Evolutionary conservation across 2,329 filamentous ascomycete genomes (phyloP), one percentile per base, ranked within the genome.

Genomic region (Westerdykella ornata): DNA sequence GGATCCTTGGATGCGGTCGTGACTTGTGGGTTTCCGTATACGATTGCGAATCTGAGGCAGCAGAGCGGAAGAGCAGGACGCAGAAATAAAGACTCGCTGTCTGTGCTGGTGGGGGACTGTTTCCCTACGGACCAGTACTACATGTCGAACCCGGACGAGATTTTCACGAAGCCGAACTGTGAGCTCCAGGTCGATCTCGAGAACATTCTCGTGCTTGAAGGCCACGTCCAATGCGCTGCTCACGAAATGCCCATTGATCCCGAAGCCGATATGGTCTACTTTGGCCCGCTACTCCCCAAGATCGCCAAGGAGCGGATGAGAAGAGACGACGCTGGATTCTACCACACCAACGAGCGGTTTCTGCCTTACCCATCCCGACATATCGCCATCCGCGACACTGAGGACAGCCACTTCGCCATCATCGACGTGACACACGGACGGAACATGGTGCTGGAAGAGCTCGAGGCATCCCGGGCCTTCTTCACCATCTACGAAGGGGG

Each of bases 401-500:
- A 85, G 65, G 87, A 96, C 45, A 82, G 86, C n/a, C 85, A 94
- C 59, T 96, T 96, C 61, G 90, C 92, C 17, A 85, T 98, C 38
- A 79, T 98, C 39, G 88, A 98, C 68, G 83, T 84, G 12, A 92
- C 87, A 0, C 79, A 92, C 51, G 82, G 82, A 18, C 79, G 80
- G 41, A 97, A 97, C 59, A 71, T 82, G 0, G 85, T 98, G 0
- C 75, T 98, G 1, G 92, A 98, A 70, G 89, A 97, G 67, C 76
- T 98, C n/a, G 92, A 97, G 67, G 87, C 88, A 1, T 92, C 85
- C 1, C 81, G 92, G n/a, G 90, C 90, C 1, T 90, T 88, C 52
- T 97, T 95, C 66, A 95, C 88, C 1, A 78, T 98, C 45, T 98
- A 98, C 65, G 90, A 97, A 63, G 92, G 92, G 11, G 92, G 88